phyloP scores from a whole-genome alignment of 495 filamentous ascomycete species.

The Emericellopsis terricola region DNA sequence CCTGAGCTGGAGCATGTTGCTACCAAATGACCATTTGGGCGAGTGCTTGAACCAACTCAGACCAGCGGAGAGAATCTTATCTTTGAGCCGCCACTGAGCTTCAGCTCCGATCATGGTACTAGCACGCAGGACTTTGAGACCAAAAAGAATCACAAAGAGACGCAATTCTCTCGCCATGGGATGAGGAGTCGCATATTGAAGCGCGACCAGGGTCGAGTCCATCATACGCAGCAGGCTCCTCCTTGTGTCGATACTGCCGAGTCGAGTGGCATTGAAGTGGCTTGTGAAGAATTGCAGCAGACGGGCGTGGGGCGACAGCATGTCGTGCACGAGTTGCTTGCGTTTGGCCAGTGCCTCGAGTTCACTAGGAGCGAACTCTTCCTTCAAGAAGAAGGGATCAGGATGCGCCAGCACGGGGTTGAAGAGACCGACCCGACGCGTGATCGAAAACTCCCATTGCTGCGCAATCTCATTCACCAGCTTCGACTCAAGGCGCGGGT shows the following conservation, averaged over 20 bases:
- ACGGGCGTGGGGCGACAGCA: constrained; percentile 69
- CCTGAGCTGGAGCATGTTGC: constrained; percentile 82
- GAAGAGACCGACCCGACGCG: constrained; percentile 64
- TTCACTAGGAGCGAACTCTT: constrained; percentile 87
- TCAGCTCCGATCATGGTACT: constrained; percentile 40
- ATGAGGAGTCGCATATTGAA: constrained; percentile 53
- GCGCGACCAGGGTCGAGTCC: constrained; percentile 48
- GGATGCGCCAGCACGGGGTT: constrained; percentile 53
- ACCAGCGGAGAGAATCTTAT: constrained; percentile 67
- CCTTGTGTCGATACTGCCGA: constrained; percentile 64
- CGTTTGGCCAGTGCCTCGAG: constrained; percentile 52
- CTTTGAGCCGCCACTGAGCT: constrained; percentile 63
- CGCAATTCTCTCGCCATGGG: constrained; percentile 81
- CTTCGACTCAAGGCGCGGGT: constrained; percentile 67
- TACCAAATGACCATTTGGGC: constrained; percentile 88
- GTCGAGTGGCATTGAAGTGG: constrained; percentile 78
- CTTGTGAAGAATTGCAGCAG: constrained; percentile 80
- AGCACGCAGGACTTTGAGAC: constrained; percentile 53
- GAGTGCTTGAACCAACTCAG: constrained; percentile 74
- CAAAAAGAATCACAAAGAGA: constrained; percentile 73
- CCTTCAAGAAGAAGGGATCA: constrained; percentile 77
- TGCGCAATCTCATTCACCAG: constrained; percentile 68
- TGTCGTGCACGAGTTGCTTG: constrained; percentile 58
- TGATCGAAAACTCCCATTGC: constrained; percentile 70
- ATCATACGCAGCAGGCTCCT: constrained; percentile 65